Base-by-base conservation (phyloP, 1,284 basidiomycete species). In the Ganoderma leucocontextum region DNA sequence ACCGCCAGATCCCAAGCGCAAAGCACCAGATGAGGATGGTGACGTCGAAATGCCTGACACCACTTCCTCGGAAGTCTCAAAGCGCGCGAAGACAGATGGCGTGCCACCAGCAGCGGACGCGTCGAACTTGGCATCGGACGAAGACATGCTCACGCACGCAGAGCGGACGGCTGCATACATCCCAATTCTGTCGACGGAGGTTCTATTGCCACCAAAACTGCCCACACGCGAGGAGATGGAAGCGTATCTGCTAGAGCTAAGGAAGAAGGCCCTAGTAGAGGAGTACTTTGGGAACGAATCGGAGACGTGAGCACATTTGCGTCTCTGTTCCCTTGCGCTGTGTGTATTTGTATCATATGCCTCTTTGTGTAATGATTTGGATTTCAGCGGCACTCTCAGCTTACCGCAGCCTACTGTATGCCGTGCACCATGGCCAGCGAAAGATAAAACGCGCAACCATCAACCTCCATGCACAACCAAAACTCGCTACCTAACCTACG, bases 201-300 rank as follows among this genome's bases (percentile, higher is more conserved):
- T 60, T 17, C 38, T 60, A 4, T 25, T 60, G 39, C 39, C 58
- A 25, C 58, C 58, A 95, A 96, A 77, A 17, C 13, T 60, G 13
- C 58, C 58, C 12, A 60, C 58, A 41, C 58, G 58, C 36, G 58
- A 60, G 58, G 58, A 60, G 22, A 60, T 60, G 58, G 58, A 60
- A 38, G 80, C 82, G 39, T 87, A 93, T 29, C 79, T 98, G 65
- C 85, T 98, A 66, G 87, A 87, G 49, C 82, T 95, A 73, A 85
- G 94, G 77, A 98, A 98, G 83, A 86, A 90, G 79, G 91, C 92
- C 19, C 79, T 98, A 62, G 87, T 96, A 66, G 92, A 95, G 72
- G 95, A 97, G 82, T 93, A 93, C 78, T 86, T 89, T 70, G 88
- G 87, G 15, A 74, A 80, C 55, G 74, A 75, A 70, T 57, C 67